Percentiles rank a stretch among this genome's conserved stretches.
phyloP scores from a whole-genome alignment of 352 stramenopile genomes.

The Pilasporangium apinafurcum region DNA sequence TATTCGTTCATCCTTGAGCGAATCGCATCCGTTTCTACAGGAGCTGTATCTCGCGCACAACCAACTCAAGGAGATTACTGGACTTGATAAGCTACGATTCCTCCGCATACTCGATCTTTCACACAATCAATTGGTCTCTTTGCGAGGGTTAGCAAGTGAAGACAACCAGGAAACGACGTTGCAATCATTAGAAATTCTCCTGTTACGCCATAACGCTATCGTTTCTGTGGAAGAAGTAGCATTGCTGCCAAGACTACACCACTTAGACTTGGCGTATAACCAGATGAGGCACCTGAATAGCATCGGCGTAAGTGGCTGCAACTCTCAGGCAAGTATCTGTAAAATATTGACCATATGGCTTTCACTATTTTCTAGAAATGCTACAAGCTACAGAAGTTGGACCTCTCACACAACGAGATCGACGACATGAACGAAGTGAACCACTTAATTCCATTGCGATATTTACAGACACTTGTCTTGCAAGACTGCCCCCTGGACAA shows the following conservation, averaged over 20 bases:
- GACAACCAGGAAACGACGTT: slow-evolving; percentile 7
- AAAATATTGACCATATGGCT: neutral
- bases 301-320: slow-evolving; percentile 32
- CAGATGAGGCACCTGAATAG: slow-evolving; percentile 25
- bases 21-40: slow-evolving; percentile 51
- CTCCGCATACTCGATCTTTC: slow-evolving; percentile 65
- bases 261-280: slow-evolving; percentile 57
- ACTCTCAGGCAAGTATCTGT: neutral
- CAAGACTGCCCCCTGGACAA: slow-evolving; percentile 31
- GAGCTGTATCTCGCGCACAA: slow-evolving; percentile 64
- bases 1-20: slow-evolving; percentile 44
- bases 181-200: slow-evolving; percentile 37
- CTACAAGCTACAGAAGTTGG: slow-evolving; percentile 36
- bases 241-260: slow-evolving; percentile 34
- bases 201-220: slow-evolving; percentile 57
- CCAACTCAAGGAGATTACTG: slow-evolving; percentile 36
- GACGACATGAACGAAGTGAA: slow-evolving; percentile 61
- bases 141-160: slow-evolving; percentile 17
- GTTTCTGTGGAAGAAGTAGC: slow-evolving; percentile 33
- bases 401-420: slow-evolving; percentile 45
- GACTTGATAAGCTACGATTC: slow-evolving; percentile 46
- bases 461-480: slow-evolving; percentile 40
- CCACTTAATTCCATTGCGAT: slow-evolving; percentile 27
- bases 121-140: slow-evolving; percentile 48
- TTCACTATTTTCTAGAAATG: slow-evolving; percentile 27